phyloP scores from a whole-genome alignment of 345 rosid genomes.

The Laguncularia racemosa region DNA sequence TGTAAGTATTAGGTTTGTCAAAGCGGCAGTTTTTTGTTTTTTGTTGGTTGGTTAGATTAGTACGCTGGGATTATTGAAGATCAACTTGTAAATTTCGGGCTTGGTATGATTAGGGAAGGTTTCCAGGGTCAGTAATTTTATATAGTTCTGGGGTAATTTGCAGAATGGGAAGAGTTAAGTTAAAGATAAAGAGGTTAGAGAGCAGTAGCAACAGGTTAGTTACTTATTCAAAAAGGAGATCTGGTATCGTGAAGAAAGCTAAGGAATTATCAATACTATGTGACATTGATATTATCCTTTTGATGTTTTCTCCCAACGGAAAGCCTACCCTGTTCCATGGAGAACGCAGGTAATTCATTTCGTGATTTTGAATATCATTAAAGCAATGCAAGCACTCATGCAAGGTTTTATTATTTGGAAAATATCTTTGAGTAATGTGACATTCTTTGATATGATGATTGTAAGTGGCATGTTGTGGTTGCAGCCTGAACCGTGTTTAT shows the following conservation, averaged over 20 bases:
- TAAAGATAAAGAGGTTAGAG: slow-evolving; percentile 79
- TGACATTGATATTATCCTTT: slow-evolving; percentile 71
- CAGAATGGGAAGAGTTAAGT: slow-evolving; percentile 90
- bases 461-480: neutral
- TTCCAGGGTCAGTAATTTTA: neutral
- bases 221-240: slow-evolving; percentile 75
- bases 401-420: neutral
- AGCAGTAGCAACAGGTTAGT: slow-evolving; percentile 65
- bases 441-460: no score
- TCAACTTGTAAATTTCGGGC: no score
- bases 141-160: slow-evolving; percentile 9
- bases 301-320: slow-evolving; percentile 88
- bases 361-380: no score
- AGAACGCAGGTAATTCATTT: slow-evolving; percentile 46
- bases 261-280: slow-evolving; percentile 82
- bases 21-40: no score
- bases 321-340: slow-evolving; percentile 66
- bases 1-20: no score
- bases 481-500: neutral
- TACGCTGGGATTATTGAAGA: no score
- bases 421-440: neutral
- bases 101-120: neutral
- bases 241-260: slow-evolving; percentile 87
- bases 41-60: no score
- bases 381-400: neutral